These are phyloP conservation scores for Mucor piriformis DNA, from an alignment of 371 early-diverging fungal genomes.

Conservation along the genomic window DNA sequence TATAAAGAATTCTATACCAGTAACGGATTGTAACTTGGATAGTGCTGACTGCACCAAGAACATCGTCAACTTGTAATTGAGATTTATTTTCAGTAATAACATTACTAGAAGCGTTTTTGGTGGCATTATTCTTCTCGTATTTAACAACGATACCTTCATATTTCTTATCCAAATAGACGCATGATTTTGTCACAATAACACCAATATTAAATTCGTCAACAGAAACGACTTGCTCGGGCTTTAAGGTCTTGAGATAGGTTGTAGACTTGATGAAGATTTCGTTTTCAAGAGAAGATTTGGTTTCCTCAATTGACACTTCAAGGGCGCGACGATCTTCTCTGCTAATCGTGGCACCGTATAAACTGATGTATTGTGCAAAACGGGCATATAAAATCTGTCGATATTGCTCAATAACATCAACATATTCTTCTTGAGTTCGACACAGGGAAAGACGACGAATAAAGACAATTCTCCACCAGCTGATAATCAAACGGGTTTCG, in stretches of 20 bases:
- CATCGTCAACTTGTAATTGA: not conserved
- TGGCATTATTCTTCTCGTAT: conserved; percentile 4
- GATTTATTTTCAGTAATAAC: conserved; percentile 1
- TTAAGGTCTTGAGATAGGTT: conserved; percentile 16
- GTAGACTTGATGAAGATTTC: conserved; percentile 18
- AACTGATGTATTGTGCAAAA: conserved; percentile 21
- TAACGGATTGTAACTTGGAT: conserved; percentile 27
- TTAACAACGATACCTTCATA: conserved; percentile 6
- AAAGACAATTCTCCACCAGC: conserved; percentile 33
- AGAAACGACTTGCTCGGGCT: conserved; percentile 14
- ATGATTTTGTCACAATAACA: conserved; percentile 1
- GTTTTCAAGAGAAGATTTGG: conserved; percentile 11
- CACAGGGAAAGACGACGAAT: conserved; percentile 24
- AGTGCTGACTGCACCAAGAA: conserved; percentile 20
- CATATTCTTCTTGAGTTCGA: conserved; percentile 28
- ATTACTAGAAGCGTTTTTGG: conserved; percentile 1
- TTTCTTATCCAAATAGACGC: conserved; percentile 15
- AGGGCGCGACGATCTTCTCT: conserved; percentile 6
- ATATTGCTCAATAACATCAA: conserved; percentile 29
- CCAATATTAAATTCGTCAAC: conserved; percentile 8
- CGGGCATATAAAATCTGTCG: conserved; percentile 24
- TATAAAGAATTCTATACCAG: conserved; percentile 23
- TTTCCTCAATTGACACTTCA: conserved; percentile 19
- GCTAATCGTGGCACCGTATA: conserved; percentile 15
- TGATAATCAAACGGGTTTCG: conserved; percentile 24